Evolutionary conservation across 495 filamentous ascomycete genomes (phyloP), one percentile per base, ranked within the genome.

Genomic region (Hypoxylon lienhwacheense): DNA sequence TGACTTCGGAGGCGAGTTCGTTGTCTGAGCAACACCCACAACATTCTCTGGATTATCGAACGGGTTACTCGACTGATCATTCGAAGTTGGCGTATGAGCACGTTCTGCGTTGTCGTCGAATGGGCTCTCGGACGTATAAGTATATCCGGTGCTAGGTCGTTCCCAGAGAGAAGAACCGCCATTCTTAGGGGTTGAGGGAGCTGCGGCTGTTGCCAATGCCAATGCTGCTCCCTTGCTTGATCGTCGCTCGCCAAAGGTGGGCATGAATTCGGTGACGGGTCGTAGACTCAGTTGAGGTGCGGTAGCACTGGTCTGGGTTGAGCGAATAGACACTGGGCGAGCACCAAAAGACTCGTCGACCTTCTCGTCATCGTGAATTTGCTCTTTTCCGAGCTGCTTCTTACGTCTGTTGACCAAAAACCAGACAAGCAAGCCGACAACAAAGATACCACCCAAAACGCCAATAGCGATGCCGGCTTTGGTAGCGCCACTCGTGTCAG

Each of bases 381-480:
- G 74, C 67, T 77, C 70, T 55, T 66, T 71, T 66, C 77, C 76
- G 59, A 61, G 19, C 61, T 75, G 72, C 63, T 77, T 74, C 63
- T 76, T 79, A 61, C 81, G 82, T 68, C 73, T 82, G 66, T 77
- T 88, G 70, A 90, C 83, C 53, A 83, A 75, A 56, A 88, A 78
- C 66, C 82, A 84, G 47, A 91, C 75, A 17, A 86, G 69, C 16
- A 89, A 39, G 15, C 68, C 81, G 10, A 85, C 67, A 31, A 89
- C 53, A 10, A 87, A 62, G 26, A 85, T 75, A 22, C 95, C 69
- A 7, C 78, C 80, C 2, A 90, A 58, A 33, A 90, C 80, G 55
- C 90, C 91, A 65, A 96, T 85, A 2, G 85, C 86, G 41, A 97
- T 74, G 45, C 95, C 95, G 17, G 90, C 91, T 63, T 88, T 92